Percentiles rank a stretch among this genome's conserved stretches.
Conservation (phyloP, 176 grass and related monocot genomes). For the bread wheat (Triticum aestivum) region IWGSC_CS_RefSeq_v2.1 NC_057795.1:286357561-286358060, state of each 20-base stretch:
- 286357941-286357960: neutral
- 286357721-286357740: neutral
- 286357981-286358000: conserved; percentile 88
- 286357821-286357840: conserved; percentile 21
- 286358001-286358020: conserved; percentile 91
- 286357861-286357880: conserved; percentile 7
- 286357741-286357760: neutral
- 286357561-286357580: neutral
- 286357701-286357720: neutral
- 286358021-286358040: conserved; percentile 82
- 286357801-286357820: conserved; percentile 13
- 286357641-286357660: neutral
- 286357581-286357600: neutral
- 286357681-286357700: conserved; percentile 3
- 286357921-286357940: neutral
- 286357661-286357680: neutral
- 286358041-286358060: conserved; percentile 88
- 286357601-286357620: neutral
- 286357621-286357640: neutral
- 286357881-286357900: conserved; percentile 5
- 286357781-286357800: neutral
- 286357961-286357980: conserved; percentile 19
- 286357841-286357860: neutral
- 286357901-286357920: neutral
- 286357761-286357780: neutral